Conservation (phyloP, 768 basidiomycete species). For the Psilocybe subaeruginosa region DNA sequence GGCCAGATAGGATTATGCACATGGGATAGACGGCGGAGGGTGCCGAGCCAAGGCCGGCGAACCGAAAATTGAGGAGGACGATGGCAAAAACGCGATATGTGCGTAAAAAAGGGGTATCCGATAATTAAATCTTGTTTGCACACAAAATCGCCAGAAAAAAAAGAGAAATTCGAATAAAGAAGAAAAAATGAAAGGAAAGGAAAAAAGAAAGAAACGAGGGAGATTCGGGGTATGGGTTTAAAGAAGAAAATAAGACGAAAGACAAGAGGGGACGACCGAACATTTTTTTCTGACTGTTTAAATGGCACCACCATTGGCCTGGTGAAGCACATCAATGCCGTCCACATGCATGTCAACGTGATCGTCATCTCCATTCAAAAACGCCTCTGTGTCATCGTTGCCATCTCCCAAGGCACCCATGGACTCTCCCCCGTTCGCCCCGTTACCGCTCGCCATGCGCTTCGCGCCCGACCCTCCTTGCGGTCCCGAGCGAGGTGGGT, state of each 20-base stretch:
- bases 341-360: constrained; percentile 46
- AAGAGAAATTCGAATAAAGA: not conserved
- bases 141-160: constrained; percentile 10
- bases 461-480: constrained; percentile 64
- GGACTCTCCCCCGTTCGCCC: constrained; percentile 32
- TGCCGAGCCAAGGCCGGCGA: not conserved
- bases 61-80: too few species aligned
- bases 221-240: constrained; percentile 6
- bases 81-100: constrained; percentile 1
- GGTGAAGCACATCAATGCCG: constrained; percentile 31
- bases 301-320: constrained; percentile 31
- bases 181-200: constrained; percentile 1
- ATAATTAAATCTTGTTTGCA: constrained; percentile 21
- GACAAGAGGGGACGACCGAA: not conserved
- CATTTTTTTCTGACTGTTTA: constrained; percentile 3
- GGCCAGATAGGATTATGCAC: constrained; percentile 23
- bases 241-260: not conserved
- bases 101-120: constrained; percentile 35
- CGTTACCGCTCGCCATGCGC: constrained; percentile 45
- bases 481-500: constrained; percentile 84
- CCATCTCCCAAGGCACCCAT: constrained; percentile 39
- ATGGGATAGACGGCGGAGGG: constrained; percentile 13
- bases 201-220: not conserved
- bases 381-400: constrained; percentile 34
- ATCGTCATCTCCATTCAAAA: constrained; percentile 29